Evolutionary conservation across 2,329 filamentous ascomycete genomes (phyloP).

Genomic region (Ceratocystis papillata): DNA sequence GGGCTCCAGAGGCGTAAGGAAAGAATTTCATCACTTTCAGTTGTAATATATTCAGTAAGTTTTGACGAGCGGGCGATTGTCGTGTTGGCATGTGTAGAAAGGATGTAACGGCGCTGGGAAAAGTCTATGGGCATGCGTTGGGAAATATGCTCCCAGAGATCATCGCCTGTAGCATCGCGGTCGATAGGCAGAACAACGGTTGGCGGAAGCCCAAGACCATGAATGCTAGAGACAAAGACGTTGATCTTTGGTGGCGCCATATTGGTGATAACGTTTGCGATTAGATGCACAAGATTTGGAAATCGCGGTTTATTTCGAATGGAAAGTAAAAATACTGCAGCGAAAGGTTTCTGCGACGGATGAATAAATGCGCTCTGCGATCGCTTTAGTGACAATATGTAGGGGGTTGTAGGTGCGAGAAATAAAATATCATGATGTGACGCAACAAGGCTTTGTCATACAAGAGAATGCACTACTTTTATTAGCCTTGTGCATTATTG

Average conservation of each 20-base stretch:
- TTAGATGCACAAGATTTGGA: not conserved
- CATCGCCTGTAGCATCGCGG: slow-evolving; percentile 51
- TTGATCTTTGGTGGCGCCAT: slow-evolving; percentile 58
- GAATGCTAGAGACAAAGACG: slow-evolving; percentile 73
- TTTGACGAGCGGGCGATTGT: slow-evolving; percentile 48
- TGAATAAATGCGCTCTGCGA: too few species aligned
- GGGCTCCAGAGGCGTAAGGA: slow-evolving; percentile 70
- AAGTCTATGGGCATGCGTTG: slow-evolving; percentile 44
- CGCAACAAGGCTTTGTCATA: not conserved
- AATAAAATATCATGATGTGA: not conserved
- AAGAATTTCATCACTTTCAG: slow-evolving; percentile 55
- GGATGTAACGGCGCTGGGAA: slow-evolving; percentile 50
- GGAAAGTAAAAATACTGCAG: not conserved
- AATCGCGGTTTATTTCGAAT: not conserved
- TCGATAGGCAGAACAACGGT: slow-evolving; percentile 68
- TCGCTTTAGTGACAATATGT: not conserved
- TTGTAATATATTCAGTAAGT: slow-evolving; percentile 52
- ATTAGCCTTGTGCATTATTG: not conserved
- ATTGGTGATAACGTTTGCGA: not conserved
- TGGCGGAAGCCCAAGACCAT: slow-evolving; percentile 70
- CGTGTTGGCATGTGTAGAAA: slow-evolving; percentile 74
- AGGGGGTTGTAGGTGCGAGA: not conserved
- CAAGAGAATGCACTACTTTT: not conserved
- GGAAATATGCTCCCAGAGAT: slow-evolving; percentile 54
- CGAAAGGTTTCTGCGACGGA: too few species aligned